These are phyloP conservation scores for Boletales sp. DNA, from an alignment of 768 basidiomycete species.

Conservation along the genomic window DNA sequence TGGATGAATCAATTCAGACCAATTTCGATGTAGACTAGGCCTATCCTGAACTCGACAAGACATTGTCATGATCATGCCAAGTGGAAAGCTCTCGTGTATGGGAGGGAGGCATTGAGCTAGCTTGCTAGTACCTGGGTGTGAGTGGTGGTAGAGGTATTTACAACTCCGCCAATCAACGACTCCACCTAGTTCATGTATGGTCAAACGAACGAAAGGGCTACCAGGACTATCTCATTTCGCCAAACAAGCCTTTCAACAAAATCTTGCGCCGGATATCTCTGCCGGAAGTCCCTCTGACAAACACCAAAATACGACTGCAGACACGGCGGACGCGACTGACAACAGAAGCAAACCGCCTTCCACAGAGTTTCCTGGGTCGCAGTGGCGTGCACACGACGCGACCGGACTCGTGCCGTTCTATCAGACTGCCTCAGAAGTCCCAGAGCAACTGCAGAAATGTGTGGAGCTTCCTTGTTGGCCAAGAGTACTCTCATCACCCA, in stretches of 20 bases:
- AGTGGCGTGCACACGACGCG: conserved; percentile 55
- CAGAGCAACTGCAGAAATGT: conserved; percentile 83
- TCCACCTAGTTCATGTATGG: conserved; percentile 21
- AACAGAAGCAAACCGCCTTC: conserved; percentile 19
- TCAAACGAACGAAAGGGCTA: conserved; percentile 39
- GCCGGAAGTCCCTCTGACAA: neutral
- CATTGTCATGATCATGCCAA: neutral
- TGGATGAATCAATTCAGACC: neutral
- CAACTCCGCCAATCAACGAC: conserved; percentile 6
- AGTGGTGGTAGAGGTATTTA: neutral
- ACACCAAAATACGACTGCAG: neutral
- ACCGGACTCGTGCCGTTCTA: conserved; percentile 74
- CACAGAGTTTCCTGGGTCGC: conserved; percentile 25
- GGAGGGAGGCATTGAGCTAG: neutral
- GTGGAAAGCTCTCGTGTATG: neutral
- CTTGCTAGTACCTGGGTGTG: neutral
- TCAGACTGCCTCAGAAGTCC: conserved; percentile 60
- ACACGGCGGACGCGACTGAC: neutral
- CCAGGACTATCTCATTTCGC: conserved; percentile 44
- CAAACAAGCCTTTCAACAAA: conserved; percentile 34
- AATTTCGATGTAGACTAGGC: neutral
- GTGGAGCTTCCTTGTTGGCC: neutral
- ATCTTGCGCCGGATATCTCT: neutral
- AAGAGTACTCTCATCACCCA: neutral
- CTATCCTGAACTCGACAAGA: neutral